A percentile compares a stretch with the other conserved stretches of the same genome.
These are phyloP conservation scores for Cryptococcus amylolentus DNA, from an alignment of 1,284 basidiomycete species.

Conservation along the genomic window DNA sequence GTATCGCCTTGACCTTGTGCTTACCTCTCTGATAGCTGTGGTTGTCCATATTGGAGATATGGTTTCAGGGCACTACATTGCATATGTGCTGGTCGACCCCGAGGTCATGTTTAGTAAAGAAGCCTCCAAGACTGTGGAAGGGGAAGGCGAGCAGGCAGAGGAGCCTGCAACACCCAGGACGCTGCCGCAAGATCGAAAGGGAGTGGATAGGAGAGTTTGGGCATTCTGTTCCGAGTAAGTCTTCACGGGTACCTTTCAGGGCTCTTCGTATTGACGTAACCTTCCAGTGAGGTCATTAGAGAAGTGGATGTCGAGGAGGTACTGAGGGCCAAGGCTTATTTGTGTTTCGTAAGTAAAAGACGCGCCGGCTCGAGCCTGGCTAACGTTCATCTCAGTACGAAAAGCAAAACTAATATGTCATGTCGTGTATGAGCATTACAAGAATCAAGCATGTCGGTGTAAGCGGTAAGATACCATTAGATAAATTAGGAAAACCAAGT, in stretches of 20 bases:
- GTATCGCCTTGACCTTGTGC: neutral
- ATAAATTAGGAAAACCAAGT: no score
- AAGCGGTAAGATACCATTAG: no score
- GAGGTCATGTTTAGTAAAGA: conserved; percentile 29
- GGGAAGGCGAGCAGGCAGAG: neutral
- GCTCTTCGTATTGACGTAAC: neutral
- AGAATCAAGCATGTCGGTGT: no score
- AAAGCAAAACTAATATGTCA: neutral
- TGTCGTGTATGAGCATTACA: neutral
- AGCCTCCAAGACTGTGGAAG: neutral
- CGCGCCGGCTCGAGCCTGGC: neutral
- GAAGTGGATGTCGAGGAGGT: conserved; percentile 80
- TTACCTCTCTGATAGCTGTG: conserved; percentile 56
- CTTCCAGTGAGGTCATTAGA: conserved; percentile 61
- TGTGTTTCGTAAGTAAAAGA: conserved; percentile 51
- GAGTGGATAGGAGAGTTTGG: conserved; percentile 64
- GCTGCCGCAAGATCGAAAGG: conserved; percentile 4
- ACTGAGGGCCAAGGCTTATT: conserved; percentile 81
- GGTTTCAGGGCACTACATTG: conserved; percentile 82
- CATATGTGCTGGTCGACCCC: conserved; percentile 55
- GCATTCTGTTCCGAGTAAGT: conserved; percentile 69
- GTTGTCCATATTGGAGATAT: conserved; percentile 84
- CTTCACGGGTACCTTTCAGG: neutral
- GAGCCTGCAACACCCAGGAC: neutral
- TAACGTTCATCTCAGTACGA: neutral